A percentile compares a stretch with the other conserved stretches of the same genome.
phyloP scores from a whole-genome alignment of 345 rosid species.

The Populus tremula region DNA sequence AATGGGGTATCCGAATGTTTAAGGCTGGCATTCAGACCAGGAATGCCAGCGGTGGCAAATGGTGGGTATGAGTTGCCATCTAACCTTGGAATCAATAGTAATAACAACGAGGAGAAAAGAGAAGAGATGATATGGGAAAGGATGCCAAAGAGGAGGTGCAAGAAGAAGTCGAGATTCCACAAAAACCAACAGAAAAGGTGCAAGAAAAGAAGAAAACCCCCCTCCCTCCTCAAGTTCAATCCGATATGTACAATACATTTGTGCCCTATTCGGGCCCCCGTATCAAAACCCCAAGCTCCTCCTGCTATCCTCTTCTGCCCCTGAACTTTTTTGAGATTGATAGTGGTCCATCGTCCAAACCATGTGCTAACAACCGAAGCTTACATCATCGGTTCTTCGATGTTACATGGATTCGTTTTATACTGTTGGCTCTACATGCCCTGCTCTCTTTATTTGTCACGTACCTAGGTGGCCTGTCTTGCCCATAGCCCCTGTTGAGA shows the following conservation, averaged over 20 bases:
- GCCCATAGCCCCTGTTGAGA: not conserved
- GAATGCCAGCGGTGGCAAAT: not conserved
- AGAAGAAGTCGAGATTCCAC: slow-evolving; percentile 11
- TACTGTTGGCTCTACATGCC: not conserved
- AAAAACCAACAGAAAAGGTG: slow-evolving; percentile 1
- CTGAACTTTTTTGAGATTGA: not conserved
- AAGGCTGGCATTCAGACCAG: slow-evolving; percentile 17
- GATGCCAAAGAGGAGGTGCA: not conserved
- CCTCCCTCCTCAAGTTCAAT: not conserved
- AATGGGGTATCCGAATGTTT: slow-evolving; percentile 45
- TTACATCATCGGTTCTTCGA: not conserved
- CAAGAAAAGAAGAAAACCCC: not conserved
- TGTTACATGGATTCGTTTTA: not conserved
- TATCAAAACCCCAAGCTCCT: not conserved
- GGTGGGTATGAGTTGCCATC: slow-evolving; percentile 9
- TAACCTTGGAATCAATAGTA: not conserved
- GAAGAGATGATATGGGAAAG: not conserved
- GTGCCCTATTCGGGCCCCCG: not conserved
- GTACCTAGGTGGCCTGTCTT: not conserved
- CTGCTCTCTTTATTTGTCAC: not conserved
- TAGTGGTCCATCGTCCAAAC: not conserved
- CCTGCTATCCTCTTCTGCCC: not conserved
- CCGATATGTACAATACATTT: too few species aligned
- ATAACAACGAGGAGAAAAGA: not conserved
- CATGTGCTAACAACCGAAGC: not conserved